Evolutionary conservation across 2,329 filamentous ascomycete species (phyloP), one percentile per base, ranked within the genome.

Genomic region (Trichoderma sp.): DNA sequence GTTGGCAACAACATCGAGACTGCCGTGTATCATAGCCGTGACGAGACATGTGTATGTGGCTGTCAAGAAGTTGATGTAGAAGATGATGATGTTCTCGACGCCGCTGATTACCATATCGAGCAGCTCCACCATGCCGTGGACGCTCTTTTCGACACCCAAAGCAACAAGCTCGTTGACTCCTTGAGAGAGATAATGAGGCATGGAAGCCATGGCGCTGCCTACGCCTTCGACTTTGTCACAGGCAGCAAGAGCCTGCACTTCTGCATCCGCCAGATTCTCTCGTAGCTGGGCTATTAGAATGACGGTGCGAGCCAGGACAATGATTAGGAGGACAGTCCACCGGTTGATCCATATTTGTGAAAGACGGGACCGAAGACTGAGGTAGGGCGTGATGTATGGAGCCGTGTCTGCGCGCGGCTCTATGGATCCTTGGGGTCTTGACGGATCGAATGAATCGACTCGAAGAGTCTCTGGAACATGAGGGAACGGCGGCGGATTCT

Each of bases 311-410:
- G 93, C 90, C 71, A 99, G 91, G 74, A 98, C 92, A 72, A 99
- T 91, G 76, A 98, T 84, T 65, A 98, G 88, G 65, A 99, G 89
- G 76, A 98, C 88, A 53, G 97, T 98, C 97, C 97, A 99, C 84
- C 94, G 91, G 87, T 99, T 98, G 86, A 99, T 92, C 95, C 96
- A 98, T 84, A 97, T 90, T 87, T 99, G 97, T 71, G 97, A 98
- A 80, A 98, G 89, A 81, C 95, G 93, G 80, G 96, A 93, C 81
- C 92, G 91, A 82, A 98, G 91, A 80, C 95, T 95, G 78, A 99
- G 93, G 84, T 98, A 98, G 77, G 97, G 96, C 78, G 95, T 98
- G 81, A 93, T 89, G 82, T 91, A 91, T 83, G 90, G 90, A 84
- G 91, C 89, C 78, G 93, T 92, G 83, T 88, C 88, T 83, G 89